phyloP scores from a whole-genome alignment of 2,329 filamentous ascomycete species.

The Cytospora mali region DNA sequence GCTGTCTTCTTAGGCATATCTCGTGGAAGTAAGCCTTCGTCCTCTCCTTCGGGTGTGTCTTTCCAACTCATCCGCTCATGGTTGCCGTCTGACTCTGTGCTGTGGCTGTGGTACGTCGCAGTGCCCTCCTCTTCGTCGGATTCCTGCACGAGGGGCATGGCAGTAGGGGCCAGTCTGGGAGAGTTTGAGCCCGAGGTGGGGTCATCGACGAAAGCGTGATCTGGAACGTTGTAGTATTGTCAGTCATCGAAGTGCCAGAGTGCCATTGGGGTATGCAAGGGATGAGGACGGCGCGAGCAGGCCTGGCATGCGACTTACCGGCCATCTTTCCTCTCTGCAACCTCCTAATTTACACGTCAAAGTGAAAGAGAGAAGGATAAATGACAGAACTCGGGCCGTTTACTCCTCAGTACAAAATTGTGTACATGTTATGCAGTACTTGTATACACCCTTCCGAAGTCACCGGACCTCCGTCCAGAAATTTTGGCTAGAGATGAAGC shows the following conservation, averaged over 20 bases:
- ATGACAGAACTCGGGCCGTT: neutral
- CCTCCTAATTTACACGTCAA: neutral
- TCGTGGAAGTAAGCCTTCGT: constrained; percentile 62
- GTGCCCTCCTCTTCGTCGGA: constrained; percentile 43
- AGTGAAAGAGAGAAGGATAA: constrained; percentile 1
- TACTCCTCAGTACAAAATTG: neutral
- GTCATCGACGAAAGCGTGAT: constrained; percentile 33
- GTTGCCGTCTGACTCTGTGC: constrained; percentile 37
- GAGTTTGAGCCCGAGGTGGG: constrained; percentile 41
- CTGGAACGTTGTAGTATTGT: constrained; percentile 29
- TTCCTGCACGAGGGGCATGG: constrained; percentile 38
- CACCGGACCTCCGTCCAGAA: constrained; percentile 19
- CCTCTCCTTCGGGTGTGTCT: constrained; percentile 35
- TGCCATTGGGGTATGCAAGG: constrained; percentile 1
- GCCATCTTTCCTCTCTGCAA: constrained; percentile 27
- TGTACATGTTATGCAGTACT: neutral
- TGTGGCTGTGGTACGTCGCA: constrained; percentile 37
- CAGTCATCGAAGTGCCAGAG: neutral
- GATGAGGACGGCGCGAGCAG: neutral
- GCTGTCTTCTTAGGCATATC: constrained; percentile 73
- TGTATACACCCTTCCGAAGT: constrained; percentile 1
- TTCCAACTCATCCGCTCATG: constrained; percentile 14
- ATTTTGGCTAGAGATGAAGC: constrained; percentile 20
- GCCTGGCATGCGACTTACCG: constrained; percentile 25
- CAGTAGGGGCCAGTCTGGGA: constrained; percentile 37